These are phyloP conservation scores for Astrocystis sublimbata DNA, from an alignment of 495 filamentous ascomycete genomes.

Conservation along the genomic window DNA sequence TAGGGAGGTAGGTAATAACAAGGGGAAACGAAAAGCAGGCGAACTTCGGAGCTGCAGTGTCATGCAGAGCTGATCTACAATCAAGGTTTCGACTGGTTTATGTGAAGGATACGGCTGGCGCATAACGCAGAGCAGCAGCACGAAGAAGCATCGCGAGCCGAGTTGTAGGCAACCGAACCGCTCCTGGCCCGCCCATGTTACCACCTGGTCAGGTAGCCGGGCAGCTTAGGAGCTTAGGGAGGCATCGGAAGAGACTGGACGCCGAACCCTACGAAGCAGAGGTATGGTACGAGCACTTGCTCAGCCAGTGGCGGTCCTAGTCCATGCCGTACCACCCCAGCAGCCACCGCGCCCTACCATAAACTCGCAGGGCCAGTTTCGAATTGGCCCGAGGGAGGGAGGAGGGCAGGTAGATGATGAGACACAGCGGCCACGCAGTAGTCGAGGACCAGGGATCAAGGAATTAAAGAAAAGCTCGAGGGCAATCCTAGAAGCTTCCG, in stretches of 20 bases:
- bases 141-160: constrained; percentile 9
- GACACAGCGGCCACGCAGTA: not conserved
- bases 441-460: constrained; percentile 12
- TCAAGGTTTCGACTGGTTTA: constrained; percentile 14
- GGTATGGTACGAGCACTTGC: constrained; percentile 16
- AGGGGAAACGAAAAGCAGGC: not conserved
- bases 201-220: not conserved
- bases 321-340: not conserved
- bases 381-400: not conserved
- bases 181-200: not conserved
- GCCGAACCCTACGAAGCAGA: constrained; percentile 4
- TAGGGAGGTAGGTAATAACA: not conserved
- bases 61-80: constrained; percentile 9
- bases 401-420: not conserved
- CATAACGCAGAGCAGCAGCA: constrained; percentile 7
- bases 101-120: not conserved
- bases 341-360: not conserved
- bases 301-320: constrained; percentile 7
- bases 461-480: not conserved
- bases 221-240: not conserved
- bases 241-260: not conserved
- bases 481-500: not conserved
- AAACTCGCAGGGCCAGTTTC: constrained; percentile 5
- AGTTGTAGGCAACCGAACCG: not conserved
- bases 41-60: constrained; percentile 18